Evolutionary conservation across 345 rosid genomes (phyloP).

Genomic region (Citrus sinensis): DNA sequence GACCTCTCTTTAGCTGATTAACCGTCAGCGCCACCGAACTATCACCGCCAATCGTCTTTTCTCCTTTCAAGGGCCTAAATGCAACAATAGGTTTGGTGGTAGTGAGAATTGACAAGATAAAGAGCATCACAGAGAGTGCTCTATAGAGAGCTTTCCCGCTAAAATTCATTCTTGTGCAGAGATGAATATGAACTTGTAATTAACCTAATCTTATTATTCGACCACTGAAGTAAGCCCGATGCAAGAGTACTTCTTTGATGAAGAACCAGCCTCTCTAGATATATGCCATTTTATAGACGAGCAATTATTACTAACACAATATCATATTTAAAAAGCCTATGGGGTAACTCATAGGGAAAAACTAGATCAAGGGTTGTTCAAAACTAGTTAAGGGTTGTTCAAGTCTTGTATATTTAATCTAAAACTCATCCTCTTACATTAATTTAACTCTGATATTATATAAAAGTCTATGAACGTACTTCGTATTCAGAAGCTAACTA

Average conservation of each 20-base stretch:
- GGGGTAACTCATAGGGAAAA: too few species aligned
- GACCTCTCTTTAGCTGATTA: background rate
- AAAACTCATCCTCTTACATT: rapidly evolving
- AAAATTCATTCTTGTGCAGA: background rate
- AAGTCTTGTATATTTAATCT: too few species aligned
- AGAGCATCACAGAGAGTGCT: background rate
- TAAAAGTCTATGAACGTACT: too few species aligned
- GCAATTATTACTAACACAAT: background rate
- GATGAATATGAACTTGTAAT: background rate
- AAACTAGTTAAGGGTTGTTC: too few species aligned
- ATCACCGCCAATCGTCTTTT: background rate
- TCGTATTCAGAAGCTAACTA: too few species aligned
- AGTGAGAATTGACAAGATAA: background rate
- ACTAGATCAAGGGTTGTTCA: too few species aligned
- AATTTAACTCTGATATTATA: too few species aligned
- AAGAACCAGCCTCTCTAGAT: background rate
- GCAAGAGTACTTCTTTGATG: background rate
- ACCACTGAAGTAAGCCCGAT: background rate
- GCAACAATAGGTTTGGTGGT: background rate
- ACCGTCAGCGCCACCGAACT: background rate
- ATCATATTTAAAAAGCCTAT: too few species aligned
- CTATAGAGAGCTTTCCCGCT: background rate
- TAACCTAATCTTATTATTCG: background rate
- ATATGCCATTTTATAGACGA: background rate
- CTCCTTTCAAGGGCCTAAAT: background rate